A percentile compares a stretch with the other conserved stretches of the same genome.
These are phyloP conservation scores for Lachnellula suecica DNA, from an alignment of 2,329 filamentous ascomycete species.

Conservation along the genomic window DNA sequence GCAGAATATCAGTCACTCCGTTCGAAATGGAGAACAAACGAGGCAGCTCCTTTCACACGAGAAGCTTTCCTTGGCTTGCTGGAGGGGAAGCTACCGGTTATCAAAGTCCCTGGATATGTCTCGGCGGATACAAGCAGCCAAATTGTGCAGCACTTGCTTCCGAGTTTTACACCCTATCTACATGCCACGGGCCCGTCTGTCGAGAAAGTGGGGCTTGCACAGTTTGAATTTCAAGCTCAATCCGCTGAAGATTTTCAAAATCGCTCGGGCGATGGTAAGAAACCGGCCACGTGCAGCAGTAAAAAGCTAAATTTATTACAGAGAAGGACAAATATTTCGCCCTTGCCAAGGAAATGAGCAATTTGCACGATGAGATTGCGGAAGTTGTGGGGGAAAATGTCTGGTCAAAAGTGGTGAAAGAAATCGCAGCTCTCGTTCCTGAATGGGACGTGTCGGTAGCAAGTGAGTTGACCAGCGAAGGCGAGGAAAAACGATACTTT, in stretches of 20 bases:
- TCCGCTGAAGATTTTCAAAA: slow-evolving; percentile 6
- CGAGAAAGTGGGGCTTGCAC: slow-evolving; percentile 5
- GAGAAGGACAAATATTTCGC: slow-evolving; percentile 5
- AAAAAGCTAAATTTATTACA: background rate
- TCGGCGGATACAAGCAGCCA: background rate
- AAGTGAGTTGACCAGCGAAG: background rate
- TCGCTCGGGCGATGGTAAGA: slow-evolving; percentile 5
- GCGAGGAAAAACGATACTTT: slow-evolving; percentile 4
- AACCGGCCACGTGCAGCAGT: background rate
- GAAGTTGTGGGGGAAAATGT: slow-evolving; percentile 1
- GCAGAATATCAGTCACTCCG: no score
- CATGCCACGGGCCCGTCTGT: slow-evolving; percentile 3
- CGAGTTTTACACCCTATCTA: slow-evolving; percentile 6
- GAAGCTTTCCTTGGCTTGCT: background rate
- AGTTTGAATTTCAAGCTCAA: slow-evolving; percentile 11
- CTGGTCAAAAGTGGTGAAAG: slow-evolving; percentile 1
- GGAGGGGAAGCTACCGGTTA: background rate
- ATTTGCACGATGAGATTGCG: slow-evolving; percentile 4
- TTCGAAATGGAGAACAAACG: background rate
- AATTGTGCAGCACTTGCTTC: background rate
- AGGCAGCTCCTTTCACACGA: background rate
- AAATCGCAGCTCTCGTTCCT: slow-evolving; percentile 5
- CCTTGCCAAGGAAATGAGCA: background rate
- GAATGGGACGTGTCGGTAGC: slow-evolving; percentile 9
- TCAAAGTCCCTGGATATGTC: background rate